Base-by-base conservation (phyloP, 345 rosid genomes). In the Hevea brasiliensis region DNA sequence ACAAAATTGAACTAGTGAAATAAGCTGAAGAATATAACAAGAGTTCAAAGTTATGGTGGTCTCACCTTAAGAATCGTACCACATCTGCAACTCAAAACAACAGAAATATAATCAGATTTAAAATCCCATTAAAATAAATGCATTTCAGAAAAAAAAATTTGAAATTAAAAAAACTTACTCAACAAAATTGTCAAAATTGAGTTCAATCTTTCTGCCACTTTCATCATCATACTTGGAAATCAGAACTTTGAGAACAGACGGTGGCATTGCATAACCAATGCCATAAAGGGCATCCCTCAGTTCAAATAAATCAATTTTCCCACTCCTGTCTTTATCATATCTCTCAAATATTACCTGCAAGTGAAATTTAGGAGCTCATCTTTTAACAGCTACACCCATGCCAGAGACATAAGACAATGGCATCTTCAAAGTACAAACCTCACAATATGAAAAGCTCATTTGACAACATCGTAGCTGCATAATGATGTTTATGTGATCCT, bases 31-130 rank as follows among this genome's bases (percentile, higher is more conserved):
- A 29, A 55, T 3, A 32, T 20, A 42, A 51, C 23, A 20, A 14
- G 40, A 18, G 67, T 69, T 61, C 7, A 59, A 57, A 54, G 41
- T 40, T 6, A 35, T 1, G 26, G 45, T 1, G 26, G 45, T 67
- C 81, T 68, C 72, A 89, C 97, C 97, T 88, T 89, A 26, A 92
- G 77, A 74, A 88, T 87, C 89, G 88, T 76, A 69, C 93, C 92
- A 18, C 90, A 89, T 69, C 95, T 92, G 88, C 86, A 76, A 24
- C 67, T 75, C 62, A 42, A 79, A 71, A 48, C 47, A 62, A 13
- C 24, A 58, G 1, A 74, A 67, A 62, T 1, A 68, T 26, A 1
- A 63, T 55, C 60, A 71, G 63, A 58, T 59, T 54, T 29, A 50
- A 55, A 65, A 18, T 15, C 11, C 2, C 12, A 37, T 7, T 18